Evolutionary conservation across 768 basidiomycete genomes (phyloP).

Genomic region (Hebeloma cylindrosporum): DNA sequence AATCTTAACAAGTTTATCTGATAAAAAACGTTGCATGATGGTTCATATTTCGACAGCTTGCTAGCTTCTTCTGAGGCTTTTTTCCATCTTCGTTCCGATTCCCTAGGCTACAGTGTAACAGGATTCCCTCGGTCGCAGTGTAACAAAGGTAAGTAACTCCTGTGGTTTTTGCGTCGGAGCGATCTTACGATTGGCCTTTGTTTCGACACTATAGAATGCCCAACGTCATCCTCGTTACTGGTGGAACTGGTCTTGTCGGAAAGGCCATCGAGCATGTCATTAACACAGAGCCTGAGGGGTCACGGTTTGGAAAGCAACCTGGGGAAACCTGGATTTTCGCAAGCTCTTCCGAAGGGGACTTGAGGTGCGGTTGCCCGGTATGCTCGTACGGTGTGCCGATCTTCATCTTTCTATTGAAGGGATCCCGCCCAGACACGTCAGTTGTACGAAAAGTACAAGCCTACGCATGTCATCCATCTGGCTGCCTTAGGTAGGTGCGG

Average conservation of each 20-base stretch:
- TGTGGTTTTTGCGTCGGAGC: background rate
- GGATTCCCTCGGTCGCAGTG: too few relatives aligned
- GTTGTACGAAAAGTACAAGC: constrained; percentile 88
- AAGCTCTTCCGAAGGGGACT: constrained; percentile 76
- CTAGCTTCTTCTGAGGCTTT: too few relatives aligned
- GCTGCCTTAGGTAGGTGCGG: constrained; percentile 78
- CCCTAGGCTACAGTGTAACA: too few relatives aligned
- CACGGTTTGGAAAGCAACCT: constrained; percentile 70
- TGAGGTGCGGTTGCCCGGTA: constrained; percentile 55
- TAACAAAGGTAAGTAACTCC: too few relatives aligned
- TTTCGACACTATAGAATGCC: constrained; percentile 28
- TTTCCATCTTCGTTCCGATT: too few relatives aligned
- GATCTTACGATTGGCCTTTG: background rate
- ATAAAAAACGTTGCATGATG: background rate
- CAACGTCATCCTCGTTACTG: constrained; percentile 74
- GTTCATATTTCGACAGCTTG: background rate
- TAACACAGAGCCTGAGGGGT: constrained; percentile 74
- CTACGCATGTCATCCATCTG: constrained; percentile 95
- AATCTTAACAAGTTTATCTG: constrained; percentile 9
- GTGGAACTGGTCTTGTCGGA: constrained; percentile 87
- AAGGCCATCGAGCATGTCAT: constrained; percentile 77
- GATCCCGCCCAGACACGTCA: constrained; percentile 65
- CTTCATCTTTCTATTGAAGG: constrained; percentile 42
- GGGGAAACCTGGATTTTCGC: constrained; percentile 90
- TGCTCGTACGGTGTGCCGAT: background rate